Conservation (phyloP, 441 rosid genomes). For the Breynia disticha region DNA sequence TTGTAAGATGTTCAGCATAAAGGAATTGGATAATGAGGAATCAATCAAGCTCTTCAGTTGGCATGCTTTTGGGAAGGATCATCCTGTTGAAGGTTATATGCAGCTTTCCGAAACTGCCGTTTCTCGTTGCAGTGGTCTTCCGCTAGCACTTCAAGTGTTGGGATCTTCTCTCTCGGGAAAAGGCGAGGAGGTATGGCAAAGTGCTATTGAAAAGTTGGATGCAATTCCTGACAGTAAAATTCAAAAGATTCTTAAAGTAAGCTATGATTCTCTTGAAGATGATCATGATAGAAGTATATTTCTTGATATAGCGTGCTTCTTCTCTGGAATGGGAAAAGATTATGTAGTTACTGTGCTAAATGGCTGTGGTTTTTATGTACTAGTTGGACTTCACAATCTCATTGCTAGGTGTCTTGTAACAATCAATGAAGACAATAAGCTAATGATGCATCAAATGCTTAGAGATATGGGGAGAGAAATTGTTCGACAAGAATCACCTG, state of each 20-base stretch:
- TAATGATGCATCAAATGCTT: constrained; percentile 18
- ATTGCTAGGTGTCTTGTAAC: constrained; percentile 7
- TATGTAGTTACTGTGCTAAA: constrained; percentile 4
- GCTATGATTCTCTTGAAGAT: constrained; percentile 6
- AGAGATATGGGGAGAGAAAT: constrained; percentile 43
- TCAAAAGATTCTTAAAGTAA: constrained; percentile 3
- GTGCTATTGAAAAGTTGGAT: constrained; percentile 17
- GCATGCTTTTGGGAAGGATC: constrained; percentile 11
- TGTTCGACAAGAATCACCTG: constrained; percentile 22
- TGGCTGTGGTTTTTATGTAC: constrained; percentile 8
- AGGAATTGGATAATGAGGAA: constrained; percentile 9
- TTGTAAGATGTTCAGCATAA: constrained; percentile 11
- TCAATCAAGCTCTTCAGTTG: constrained; percentile 12
- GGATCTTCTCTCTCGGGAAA: constrained; percentile 12
- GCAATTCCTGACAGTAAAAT: constrained; percentile 12
- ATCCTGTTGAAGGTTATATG: constrained; percentile 1
- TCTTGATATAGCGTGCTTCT: constrained; percentile 22
- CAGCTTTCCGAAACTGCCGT: background rate
- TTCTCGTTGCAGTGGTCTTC: constrained; percentile 9
- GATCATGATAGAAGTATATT: constrained; percentile 9
- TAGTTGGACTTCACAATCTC: constrained; percentile 13
- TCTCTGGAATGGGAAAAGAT: constrained; percentile 10
- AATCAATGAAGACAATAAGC: constrained; percentile 1
- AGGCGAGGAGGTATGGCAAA: constrained; percentile 16
- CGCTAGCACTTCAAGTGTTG: constrained; percentile 12